These are phyloP conservation scores for Nasturtium officinale DNA, from an alignment of 345 rosid genomes.

Conservation along the genomic window DNA sequence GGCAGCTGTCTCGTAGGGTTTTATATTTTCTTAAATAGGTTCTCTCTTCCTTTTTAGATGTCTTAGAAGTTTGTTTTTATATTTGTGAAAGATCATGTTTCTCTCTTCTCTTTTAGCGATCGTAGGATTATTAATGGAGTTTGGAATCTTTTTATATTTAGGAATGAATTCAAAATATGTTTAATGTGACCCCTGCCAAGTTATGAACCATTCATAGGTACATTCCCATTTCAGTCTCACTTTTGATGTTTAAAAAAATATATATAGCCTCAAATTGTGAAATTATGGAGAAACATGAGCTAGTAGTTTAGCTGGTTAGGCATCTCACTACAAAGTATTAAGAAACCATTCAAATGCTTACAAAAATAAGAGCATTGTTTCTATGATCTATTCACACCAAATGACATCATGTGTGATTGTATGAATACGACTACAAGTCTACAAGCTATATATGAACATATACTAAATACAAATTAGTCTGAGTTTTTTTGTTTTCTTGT, in stretches of 20 bases:
- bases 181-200: conserved; percentile 16
- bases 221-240: conserved; percentile 20
- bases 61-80: conserved; percentile 18
- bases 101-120: conserved; percentile 10
- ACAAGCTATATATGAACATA: background rate
- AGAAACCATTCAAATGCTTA: background rate
- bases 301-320: conserved; percentile 26
- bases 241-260: conserved; percentile 11
- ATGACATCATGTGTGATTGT: conserved; percentile 36
- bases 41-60: conserved; percentile 25
- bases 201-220: conserved; percentile 24
- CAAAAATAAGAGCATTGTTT: background rate
- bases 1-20: conserved; percentile 5
- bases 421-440: conserved; percentile 19
- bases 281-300: conserved; percentile 4
- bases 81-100: conserved; percentile 16
- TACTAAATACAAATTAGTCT: background rate
- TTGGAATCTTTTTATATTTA: conserved; percentile 14
- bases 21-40: conserved; percentile 1
- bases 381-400: conserved; percentile 9
- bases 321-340: conserved; percentile 9
- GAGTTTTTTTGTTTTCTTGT: background rate
- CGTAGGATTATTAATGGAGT: conserved; percentile 25
- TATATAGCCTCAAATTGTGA: background rate
- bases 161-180: conserved; percentile 21